Evolutionary conservation across 2,329 filamentous ascomycete species (phyloP).

Genomic region (Botrytis galanthina): DNA sequence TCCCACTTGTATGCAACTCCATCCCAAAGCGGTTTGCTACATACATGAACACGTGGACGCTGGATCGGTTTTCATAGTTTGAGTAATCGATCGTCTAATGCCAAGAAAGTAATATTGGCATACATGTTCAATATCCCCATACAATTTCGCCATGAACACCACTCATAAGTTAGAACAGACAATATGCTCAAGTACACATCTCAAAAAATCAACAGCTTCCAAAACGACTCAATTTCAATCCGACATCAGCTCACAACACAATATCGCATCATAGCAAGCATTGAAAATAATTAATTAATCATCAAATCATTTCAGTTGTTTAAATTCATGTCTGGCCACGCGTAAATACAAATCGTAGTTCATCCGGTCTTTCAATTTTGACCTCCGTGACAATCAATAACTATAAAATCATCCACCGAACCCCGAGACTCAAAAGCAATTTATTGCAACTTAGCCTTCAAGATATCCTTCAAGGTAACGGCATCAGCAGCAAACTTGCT

Average conservation of each 20-base stretch:
- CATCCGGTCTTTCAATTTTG: constrained; percentile 10
- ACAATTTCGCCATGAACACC: neutral
- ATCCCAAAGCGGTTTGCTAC: neutral
- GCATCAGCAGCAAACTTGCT: constrained; percentile 98
- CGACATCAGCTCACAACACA: neutral
- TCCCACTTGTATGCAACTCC: neutral
- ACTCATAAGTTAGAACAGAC: neutral
- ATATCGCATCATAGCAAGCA: neutral
- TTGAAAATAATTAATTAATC: neutral
- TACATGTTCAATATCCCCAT: neutral
- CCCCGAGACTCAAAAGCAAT: constrained; percentile 7
- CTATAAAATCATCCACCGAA: neutral
- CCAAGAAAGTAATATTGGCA: neutral
- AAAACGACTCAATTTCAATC: neutral
- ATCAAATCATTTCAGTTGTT: constrained; percentile 13
- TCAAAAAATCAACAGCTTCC: neutral
- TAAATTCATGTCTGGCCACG: neutral
- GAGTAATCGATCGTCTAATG: neutral
- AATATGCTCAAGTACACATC: neutral
- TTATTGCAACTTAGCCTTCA: constrained; percentile 73
- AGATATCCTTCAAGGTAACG: constrained; percentile 85
- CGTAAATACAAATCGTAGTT: constrained; percentile 1
- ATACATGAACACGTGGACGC: neutral
- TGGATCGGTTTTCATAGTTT: neutral
- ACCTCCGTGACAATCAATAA: constrained; percentile 8